phyloP scores from a whole-genome alignment of 2,329 filamentous ascomycete species.

The Zarea fungicola region DNA sequence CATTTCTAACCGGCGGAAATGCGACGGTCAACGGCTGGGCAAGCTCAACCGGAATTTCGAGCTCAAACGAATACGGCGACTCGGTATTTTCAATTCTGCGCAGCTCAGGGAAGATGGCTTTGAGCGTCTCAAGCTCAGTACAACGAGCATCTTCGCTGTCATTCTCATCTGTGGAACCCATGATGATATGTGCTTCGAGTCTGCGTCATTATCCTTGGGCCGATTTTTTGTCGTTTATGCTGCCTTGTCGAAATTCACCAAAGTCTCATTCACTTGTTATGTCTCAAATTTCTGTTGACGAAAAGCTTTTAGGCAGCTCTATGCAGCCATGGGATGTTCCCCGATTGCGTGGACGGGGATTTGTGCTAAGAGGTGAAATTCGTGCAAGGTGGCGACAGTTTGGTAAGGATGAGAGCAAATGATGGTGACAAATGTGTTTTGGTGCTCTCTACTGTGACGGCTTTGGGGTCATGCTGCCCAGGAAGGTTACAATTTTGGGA shows the following conservation, averaged over 20 bases:
- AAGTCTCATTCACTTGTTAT: no score
- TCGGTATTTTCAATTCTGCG: constrained; percentile 36
- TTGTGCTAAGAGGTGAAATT: not conserved
- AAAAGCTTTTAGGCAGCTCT: no score
- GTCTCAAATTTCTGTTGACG: no score
- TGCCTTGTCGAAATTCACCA: no score
- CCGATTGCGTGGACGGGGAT: not conserved
- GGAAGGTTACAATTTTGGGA: no score
- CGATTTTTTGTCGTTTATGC: no score
- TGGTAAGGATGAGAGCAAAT: not conserved
- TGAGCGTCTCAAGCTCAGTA: constrained; percentile 19
- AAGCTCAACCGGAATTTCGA: constrained; percentile 55
- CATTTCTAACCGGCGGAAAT: constrained; percentile 42
- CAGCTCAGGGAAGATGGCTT: constrained; percentile 64
- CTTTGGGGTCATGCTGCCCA: no score
- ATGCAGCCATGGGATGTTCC: no score
- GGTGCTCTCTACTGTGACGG: no score
- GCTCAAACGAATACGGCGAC: constrained; percentile 42
- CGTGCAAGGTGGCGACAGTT: constrained; percentile 4
- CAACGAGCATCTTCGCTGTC: constrained; percentile 11
- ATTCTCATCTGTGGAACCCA: constrained; percentile 12
- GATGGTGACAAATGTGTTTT: not conserved
- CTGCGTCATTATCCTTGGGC: constrained; percentile 7
- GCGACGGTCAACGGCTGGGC: constrained; percentile 49
- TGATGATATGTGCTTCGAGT: not conserved